phyloP scores from a whole-genome alignment of 768 basidiomycete genomes.

The Trametes sanguinea region DNA sequence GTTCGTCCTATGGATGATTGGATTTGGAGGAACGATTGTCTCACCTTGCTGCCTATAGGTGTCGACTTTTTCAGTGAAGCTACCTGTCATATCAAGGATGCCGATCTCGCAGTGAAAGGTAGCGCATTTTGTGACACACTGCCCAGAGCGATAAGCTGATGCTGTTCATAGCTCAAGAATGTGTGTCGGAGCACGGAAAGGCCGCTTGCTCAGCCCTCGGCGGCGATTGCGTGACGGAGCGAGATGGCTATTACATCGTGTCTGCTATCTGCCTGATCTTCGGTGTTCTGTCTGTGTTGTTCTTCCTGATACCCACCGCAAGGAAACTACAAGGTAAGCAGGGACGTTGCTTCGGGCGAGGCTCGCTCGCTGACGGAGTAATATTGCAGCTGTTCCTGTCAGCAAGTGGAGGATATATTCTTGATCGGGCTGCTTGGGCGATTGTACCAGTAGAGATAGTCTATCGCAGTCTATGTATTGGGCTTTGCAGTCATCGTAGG shows the following conservation, averaged over 20 bases:
- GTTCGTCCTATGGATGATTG: slow-evolving; percentile 34
- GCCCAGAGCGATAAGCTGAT: neutral
- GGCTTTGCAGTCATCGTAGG: neutral
- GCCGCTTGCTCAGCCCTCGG: slow-evolving; percentile 68
- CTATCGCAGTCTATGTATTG: slow-evolving; percentile 12
- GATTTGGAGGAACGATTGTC: neutral
- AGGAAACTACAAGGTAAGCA: slow-evolving; percentile 80
- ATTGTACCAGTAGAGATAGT: slow-evolving; percentile 22
- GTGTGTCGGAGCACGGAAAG: slow-evolving; percentile 92
- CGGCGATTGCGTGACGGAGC: slow-evolving; percentile 80
- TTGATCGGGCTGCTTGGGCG: slow-evolving; percentile 23
- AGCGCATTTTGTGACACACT: neutral
- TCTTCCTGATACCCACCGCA: slow-evolving; percentile 83
- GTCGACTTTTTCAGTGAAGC: slow-evolving; percentile 89
- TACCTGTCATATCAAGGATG: slow-evolving; percentile 69
- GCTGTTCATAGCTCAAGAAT: slow-evolving; percentile 65
- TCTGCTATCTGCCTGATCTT: slow-evolving; percentile 76
- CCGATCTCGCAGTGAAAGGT: slow-evolving; percentile 59
- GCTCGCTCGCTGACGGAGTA: slow-evolving; percentile 10
- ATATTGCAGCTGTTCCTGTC: slow-evolving; percentile 57
- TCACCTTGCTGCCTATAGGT: slow-evolving; percentile 41
- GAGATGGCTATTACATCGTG: slow-evolving; percentile 91
- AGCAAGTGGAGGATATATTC: slow-evolving; percentile 73
- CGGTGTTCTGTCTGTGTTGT: slow-evolving; percentile 71
- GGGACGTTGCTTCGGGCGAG: slow-evolving; percentile 3